Percentiles rank a stretch among this genome's conserved stretches.
Evolutionary conservation across 2,329 filamentous ascomycete genomes (phyloP).

Genomic region (Teratosphaeriaceae sp.): DNA sequence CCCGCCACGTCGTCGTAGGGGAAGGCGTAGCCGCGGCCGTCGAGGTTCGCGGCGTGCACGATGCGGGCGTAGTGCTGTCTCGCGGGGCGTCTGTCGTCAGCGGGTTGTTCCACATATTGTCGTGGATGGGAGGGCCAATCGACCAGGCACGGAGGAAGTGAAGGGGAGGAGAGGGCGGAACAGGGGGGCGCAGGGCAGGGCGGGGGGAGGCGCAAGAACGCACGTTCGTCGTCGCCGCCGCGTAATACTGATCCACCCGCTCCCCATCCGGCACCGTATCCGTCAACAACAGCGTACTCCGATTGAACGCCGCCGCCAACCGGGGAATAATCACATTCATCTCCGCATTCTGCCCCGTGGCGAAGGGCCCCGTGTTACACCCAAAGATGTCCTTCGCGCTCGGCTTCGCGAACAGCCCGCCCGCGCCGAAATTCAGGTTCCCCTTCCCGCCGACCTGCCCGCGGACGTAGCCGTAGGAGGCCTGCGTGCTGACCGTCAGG

Average conservation of each 20-base stretch:
- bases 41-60: constrained; percentile 41
- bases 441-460: constrained; percentile 39
- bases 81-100: not conserved
- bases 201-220: constrained; percentile 14
- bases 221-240: constrained; percentile 24
- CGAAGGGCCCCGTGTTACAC: constrained; percentile 59
- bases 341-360: constrained; percentile 35
- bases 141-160: too few species aligned
- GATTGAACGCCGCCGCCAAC: constrained; percentile 69
- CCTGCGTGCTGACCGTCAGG: constrained; percentile 60
- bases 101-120: constrained; percentile 4
- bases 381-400: constrained; percentile 58
- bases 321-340: constrained; percentile 60
- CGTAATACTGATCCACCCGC: constrained; percentile 24
- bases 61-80: constrained; percentile 28
- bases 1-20: constrained; percentile 65
- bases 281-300: constrained; percentile 56
- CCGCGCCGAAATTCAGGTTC: constrained; percentile 36
- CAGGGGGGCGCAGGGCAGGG: too few species aligned
- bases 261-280: constrained; percentile 31
- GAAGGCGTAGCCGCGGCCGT: constrained; percentile 58
- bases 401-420: constrained; percentile 49
- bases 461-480: constrained; percentile 41
- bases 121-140: too few species aligned
- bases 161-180: too few species aligned